These are phyloP conservation scores for Phaeosphaeria sp. DNA, from an alignment of 2,329 filamentous ascomycete genomes.

Conservation along the genomic window DNA sequence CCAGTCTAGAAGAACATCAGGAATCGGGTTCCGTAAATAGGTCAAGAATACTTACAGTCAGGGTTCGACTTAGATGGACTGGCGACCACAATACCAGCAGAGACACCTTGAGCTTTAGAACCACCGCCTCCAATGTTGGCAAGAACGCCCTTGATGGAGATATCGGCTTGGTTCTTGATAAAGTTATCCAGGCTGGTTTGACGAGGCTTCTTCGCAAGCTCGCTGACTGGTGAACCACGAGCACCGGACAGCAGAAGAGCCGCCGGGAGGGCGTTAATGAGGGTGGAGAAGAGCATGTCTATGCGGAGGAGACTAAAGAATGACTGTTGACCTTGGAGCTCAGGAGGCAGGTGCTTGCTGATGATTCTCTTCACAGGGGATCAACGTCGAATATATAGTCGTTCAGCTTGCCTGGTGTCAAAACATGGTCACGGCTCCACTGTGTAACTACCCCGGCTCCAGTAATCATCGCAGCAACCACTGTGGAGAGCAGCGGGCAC, in stretches of 20 bases:
- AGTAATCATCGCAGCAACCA: background rate
- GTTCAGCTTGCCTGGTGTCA: background rate
- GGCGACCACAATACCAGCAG: constrained; percentile 61
- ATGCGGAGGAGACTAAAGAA: background rate
- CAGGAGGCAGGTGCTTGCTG: background rate
- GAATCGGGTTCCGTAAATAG: background rate
- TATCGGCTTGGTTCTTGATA: constrained; percentile 54
- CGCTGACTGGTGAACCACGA: constrained; percentile 12
- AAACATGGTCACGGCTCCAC: background rate
- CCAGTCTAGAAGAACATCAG: constrained; percentile 61
- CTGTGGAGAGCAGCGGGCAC: background rate
- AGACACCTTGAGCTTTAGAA: constrained; percentile 55
- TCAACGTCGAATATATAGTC: background rate
- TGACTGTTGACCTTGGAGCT: background rate
- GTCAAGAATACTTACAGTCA: constrained; percentile 52
- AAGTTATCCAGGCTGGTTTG: constrained; percentile 28
- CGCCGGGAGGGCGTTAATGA: constrained; percentile 22
- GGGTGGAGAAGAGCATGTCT: constrained; percentile 22
- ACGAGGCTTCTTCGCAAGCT: constrained; percentile 11
- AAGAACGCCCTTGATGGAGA: constrained; percentile 60
- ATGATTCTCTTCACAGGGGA: background rate
- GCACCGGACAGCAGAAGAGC: constrained; percentile 16
- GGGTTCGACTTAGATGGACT: constrained; percentile 62
- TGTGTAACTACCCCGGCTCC: background rate
- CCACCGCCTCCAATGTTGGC: constrained; percentile 64